Evolutionary conservation across 768 basidiomycete genomes (phyloP), one percentile per base, ranked within the genome.

Genomic region (Suillus lakei): DNA sequence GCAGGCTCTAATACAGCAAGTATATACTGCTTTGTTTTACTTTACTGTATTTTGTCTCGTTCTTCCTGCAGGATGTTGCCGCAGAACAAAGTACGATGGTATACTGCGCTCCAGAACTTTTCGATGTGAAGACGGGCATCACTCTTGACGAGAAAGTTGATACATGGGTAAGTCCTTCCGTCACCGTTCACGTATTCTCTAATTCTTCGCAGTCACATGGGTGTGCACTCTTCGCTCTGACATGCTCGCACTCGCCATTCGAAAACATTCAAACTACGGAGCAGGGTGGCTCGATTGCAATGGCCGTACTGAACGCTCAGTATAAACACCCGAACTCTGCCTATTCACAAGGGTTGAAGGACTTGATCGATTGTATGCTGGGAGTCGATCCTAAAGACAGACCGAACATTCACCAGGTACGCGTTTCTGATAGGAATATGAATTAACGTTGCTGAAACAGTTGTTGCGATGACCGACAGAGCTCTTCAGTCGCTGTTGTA

Each of bases 51-150:
- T 55, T n/a, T n/a, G 23, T 43, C 28, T 46, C 62, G 61, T n/a
- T 30, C 12, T n/a, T 53, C 36, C 30, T 65, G 23, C 65, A 93
- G 87, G 98, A 99, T 75, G 88, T 97, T 68, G 98, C 98, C 3
- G 95, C 95, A 21, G 98, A 99, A 77, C 96, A 97, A 77, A 97
- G 95, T 69, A 95, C 96, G 15, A 99, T 99, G 98, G 93, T 98
- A 0, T 99, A 97, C 72, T 89, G 98, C 23, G 96, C 98, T 2
- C 98, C 98, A 0, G 98, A 99, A 73, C 82, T 99, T 26, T 99
- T 98, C 74, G 98, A 99, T 71, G 96, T 98, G 63, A 97, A 97
- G 76, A 98, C 96, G 5, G 94, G 93, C 28, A 81, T 85, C 46
- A 87, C 82, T 1, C 79, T 99, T 9, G 94, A 98, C 70, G 97